Evolutionary conservation across 352 stramenopile genomes (phyloP).

Genomic region (Phytophthora pini): DNA sequence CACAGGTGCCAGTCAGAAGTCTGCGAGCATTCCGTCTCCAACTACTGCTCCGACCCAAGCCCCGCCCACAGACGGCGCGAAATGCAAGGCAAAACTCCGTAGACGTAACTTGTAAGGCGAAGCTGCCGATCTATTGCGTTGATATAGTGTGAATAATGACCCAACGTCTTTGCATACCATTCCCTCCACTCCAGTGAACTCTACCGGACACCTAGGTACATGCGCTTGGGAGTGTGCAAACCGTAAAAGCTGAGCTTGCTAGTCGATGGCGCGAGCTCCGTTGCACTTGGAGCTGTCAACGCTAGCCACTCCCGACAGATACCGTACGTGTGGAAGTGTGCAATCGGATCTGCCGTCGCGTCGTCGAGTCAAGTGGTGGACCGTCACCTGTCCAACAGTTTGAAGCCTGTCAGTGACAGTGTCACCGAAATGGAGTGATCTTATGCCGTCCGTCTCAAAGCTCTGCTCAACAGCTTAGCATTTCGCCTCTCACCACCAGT

Average conservation of each 20-base stretch:
- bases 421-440: conserved; percentile 20
- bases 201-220: not conserved
- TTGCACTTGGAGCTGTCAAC: no score
- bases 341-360: conserved; percentile 17
- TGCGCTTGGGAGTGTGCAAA: not conserved
- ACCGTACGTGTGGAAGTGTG: conserved; percentile 18
- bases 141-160: conserved; percentile 7
- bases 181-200: not conserved
- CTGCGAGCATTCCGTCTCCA: not conserved
- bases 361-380: conserved; percentile 24
- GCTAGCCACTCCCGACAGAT: not conserved
- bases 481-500: not conserved
- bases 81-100: conserved; percentile 31
- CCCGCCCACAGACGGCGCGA: not conserved
- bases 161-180: conserved; percentile 2
- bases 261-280: conserved; percentile 5
- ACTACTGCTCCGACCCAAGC: conserved; percentile 3
- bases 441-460: conserved; percentile 13
- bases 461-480: not conserved
- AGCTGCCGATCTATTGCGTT: not conserved
- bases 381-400: conserved; percentile 9
- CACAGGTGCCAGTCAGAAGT: conserved; percentile 6
- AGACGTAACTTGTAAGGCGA: conserved; percentile 14
- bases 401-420: conserved; percentile 8
- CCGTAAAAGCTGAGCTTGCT: conserved; percentile 16